Base-by-base conservation (phyloP, 1,139 yeast genomes). In the Taphrina betulina region DNA sequence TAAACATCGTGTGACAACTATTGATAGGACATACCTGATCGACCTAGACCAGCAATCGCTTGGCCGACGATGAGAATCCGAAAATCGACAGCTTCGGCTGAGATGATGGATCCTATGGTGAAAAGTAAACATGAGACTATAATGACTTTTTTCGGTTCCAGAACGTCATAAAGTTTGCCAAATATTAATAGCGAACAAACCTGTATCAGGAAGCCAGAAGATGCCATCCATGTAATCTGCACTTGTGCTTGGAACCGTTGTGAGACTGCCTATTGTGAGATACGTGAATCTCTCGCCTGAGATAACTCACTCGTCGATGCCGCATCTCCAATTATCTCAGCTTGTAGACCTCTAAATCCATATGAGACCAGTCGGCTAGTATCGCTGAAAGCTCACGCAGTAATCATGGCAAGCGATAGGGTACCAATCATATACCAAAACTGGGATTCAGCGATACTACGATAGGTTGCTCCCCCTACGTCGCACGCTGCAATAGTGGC, bases 281-380 rank as follows among this genome's bases (percentile, higher is more conserved):
- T n/a, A n/a, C n/a, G n/a, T n/a, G n/a, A n/a, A n/a, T n/a, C n/a
- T n/a, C n/a, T n/a, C n/a, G n/a, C n/a, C n/a, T n/a, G n/a, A n/a
- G n/a, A n/a, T n/a, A n/a, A n/a, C n/a, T n/a, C n/a, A n/a, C n/a
- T n/a, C n/a, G n/a, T 50, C 4, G 54, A 38, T 10, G 40, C 46
- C 8, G 54, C 54, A 33, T 31, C 54, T n/a, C 54, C 54, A 29
- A 50, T 29, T 7, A 50, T 42, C 23, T 50, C 54, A 12, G 46
- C 38, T 24, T 50, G 54, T 17, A 50, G 41, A 3, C 54, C 54
- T n/a, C n/a, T n/a, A n/a, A n/a, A n/a, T n/a, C n/a, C n/a, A n/a
- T n/a, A n/a, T n/a, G n/a, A n/a, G n/a, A n/a, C n/a, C n/a, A n/a
- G n/a, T n/a, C n/a, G n/a, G n/a, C n/a, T n/a, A n/a, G n/a, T n/a